Evolutionary conservation across 345 rosid species (phyloP).

Genomic region (Crucihimalaya himalaica): DNA sequence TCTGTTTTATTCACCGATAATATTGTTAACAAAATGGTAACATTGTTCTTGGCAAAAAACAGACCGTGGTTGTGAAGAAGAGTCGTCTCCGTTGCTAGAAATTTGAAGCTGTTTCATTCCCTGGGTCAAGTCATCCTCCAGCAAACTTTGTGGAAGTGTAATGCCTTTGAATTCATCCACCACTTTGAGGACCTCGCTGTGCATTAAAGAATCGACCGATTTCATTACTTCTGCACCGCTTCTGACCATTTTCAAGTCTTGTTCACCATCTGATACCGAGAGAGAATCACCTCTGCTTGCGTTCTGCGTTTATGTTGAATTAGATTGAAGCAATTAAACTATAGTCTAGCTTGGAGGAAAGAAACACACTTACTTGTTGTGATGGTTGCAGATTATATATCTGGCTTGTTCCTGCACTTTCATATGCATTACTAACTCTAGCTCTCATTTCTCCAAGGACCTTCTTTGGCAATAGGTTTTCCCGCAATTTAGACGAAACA

Average conservation of each 20-base stretch:
- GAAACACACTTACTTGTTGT: slow-evolving; percentile 43
- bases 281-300: slow-evolving; percentile 23
- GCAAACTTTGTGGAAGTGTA: slow-evolving; percentile 22
- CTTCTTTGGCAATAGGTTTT: slow-evolving; percentile 42
- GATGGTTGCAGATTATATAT: slow-evolving; percentile 24
- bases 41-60: slow-evolving; percentile 26
- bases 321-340: slow-evolving; percentile 1
- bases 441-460: slow-evolving; percentile 41
- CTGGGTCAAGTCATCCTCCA: slow-evolving; percentile 32
- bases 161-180: slow-evolving; percentile 29
- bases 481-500: slow-evolving; percentile 25
- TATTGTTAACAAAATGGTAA: background rate
- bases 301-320: slow-evolving; percentile 40
- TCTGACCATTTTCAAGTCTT: slow-evolving; percentile 28
- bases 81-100: slow-evolving; percentile 28
- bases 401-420: slow-evolving; percentile 31
- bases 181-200: slow-evolving; percentile 41
- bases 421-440: slow-evolving; percentile 32
- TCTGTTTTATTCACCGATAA: background rate
- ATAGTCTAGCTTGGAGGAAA: background rate
- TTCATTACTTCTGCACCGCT: slow-evolving; percentile 43
- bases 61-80: slow-evolving; percentile 29
- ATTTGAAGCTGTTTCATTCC: slow-evolving; percentile 41
- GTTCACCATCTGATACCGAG: slow-evolving; percentile 23
- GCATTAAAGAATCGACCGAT: slow-evolving; percentile 39